Percentiles rank a stretch among this genome's conserved stretches.
Evolutionary conservation across 768 basidiomycete genomes (phyloP).

Genomic region (Mycena pura): DNA sequence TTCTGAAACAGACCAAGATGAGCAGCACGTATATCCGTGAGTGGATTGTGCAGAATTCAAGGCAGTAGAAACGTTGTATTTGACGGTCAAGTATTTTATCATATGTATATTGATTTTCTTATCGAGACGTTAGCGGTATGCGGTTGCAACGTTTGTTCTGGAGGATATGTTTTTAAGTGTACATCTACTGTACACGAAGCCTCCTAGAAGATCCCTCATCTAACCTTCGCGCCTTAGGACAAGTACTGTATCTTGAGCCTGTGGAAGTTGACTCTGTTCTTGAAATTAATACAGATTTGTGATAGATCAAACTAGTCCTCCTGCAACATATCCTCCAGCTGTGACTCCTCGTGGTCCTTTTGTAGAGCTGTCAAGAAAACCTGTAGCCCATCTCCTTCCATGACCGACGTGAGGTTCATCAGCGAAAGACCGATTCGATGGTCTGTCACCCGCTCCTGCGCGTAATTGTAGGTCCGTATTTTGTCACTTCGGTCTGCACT

Average conservation of each 20-base stretch:
- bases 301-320: constrained; percentile 14
- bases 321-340: constrained; percentile 59
- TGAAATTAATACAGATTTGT: too few relatives aligned
- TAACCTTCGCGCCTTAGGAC: too few relatives aligned
- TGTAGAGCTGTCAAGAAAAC: constrained; percentile 64
- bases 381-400: constrained; percentile 70
- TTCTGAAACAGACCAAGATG: constrained; percentile 84
- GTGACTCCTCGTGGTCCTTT: constrained; percentile 59
- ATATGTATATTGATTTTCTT: too few relatives aligned
- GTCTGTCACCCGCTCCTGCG: constrained; percentile 95
- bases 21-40: constrained; percentile 92
- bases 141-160: too few relatives aligned
- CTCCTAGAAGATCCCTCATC: too few relatives aligned
- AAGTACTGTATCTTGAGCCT: too few relatives aligned
- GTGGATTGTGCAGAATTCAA: constrained; percentile 68
- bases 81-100: too few relatives aligned
- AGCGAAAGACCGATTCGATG: constrained; percentile 85
- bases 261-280: too few relatives aligned
- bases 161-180: too few relatives aligned
- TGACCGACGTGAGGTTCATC: constrained; percentile 66
- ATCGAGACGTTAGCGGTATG: too few relatives aligned
- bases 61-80: too few relatives aligned
- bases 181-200: too few relatives aligned
- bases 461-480: constrained; percentile 94
- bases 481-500: constrained; percentile 92